Evolutionary conservation across 257 asterid genomes (phyloP), one percentile per base, ranked within the genome.

Genomic region (Solanum chiquidenum): DNA sequence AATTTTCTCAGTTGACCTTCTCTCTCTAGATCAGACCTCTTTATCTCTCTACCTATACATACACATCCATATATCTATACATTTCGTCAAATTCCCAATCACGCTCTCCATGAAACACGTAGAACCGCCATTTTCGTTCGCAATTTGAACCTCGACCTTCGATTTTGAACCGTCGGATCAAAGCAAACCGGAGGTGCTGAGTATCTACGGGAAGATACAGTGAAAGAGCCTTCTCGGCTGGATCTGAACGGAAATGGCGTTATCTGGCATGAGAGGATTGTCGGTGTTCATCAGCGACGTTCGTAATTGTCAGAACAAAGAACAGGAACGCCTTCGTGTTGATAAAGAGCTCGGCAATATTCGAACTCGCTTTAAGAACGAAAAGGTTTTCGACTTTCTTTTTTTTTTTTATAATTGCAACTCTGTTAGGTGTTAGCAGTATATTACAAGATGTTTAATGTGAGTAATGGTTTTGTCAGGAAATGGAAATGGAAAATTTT

Each of bases 231-330:
- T 73, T 66, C 25, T 66, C 66, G 60, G 82, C 35, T 44, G 88
- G 88, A 86, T 90, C 87, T 95, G 96, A 95, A 93, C 96, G 88
- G 88, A 77, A 88, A 97, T 97, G 99, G 99, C 99, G 94, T 94
- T 95, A 89, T 97, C 99, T 76, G 99, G 99, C 90, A 97, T 97
- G 99, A 91, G 99, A 90, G 99, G 99, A 44, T 92, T 97, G 89
- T 97, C 99, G 91, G 99, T 97, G 90, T 97, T 97, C 93, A 95
- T 97, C 76, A 97, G 99, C 87, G 99, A 97, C 91, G 77, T 97
- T 71, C 95, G 99, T 83, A 97, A 97, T 93, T 95, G 99, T 89
- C 99, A 91, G 94, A 97, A 97, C 89, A 97, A 97, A 86, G 99
- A 97, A 89, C 98, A 72, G 89, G 99, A 97, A 90, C 98, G 99